Base-by-base conservation (phyloP, 2,329 filamentous ascomycete genomes). In the Diaporthe humulicola region DNA sequence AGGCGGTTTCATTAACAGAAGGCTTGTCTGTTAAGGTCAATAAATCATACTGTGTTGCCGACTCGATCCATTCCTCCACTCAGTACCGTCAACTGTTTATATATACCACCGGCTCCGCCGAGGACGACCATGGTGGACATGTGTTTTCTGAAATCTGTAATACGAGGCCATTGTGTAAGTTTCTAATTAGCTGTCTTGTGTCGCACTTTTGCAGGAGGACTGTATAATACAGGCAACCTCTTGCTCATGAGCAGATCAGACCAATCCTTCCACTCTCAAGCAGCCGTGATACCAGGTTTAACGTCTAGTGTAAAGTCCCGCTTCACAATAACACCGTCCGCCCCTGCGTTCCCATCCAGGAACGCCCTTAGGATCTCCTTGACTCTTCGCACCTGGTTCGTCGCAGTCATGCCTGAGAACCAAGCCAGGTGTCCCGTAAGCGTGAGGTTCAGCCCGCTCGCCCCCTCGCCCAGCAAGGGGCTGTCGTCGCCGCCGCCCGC, bases 341-440 rank as follows among this genome's bases (percentile, higher is more conserved):
- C 54, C 4, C 30, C 69, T 15, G 66, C 50, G 9, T 77, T 67
- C 6, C 76, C 78, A 14, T 61, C 36, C 4, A 76, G 48, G 25
- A 73, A 79, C 25, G 76, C 74, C 70, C 58, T 74, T 36, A 80
- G 74, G 42, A 76, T 77, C 38, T 75, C 76, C 42, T 60, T 73
- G 1, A 79, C 76, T 75, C 77, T 77, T 12, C 64, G n/a, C 56
- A 77, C 76, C 75, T 78, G 76, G 9, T 75, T 78, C 12, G 48
- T 17, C 7, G 79, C 30, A 0, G 78, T 81, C 71, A 76, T 77
- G 5, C 71, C 76, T 15, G 79, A 79, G 71, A 78, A 76, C 72
- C 79, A 80, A 2, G 76, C 79, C 58, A 79, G 73, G n/a, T 81
- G 78, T 1, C 78, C 76, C 5, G 79, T 80, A 54, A 81, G 70